Evolutionary conservation across 2,329 filamentous ascomycete genomes (phyloP), one percentile per base, ranked within the genome.

Genomic region (Hansfordia pulvinata): DNA sequence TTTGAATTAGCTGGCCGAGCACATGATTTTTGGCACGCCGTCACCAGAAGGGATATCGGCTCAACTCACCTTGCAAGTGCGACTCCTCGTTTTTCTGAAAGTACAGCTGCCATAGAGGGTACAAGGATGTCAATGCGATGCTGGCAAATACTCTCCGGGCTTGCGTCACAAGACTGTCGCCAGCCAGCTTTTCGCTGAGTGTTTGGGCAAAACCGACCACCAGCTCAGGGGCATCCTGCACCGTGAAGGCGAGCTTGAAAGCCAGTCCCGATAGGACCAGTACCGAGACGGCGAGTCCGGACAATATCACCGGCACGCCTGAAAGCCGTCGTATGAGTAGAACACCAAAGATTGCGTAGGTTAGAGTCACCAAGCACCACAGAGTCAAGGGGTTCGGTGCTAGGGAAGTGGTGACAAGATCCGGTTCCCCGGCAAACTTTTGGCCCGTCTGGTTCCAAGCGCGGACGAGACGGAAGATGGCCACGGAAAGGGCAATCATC

Each of bases 381-480:
- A 98, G 67, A 0, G 80, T 44, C 16, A 60, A 49, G 3, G 74
- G 73, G 30, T 82, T 66, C 0, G 64, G 56, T 10, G 65, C 56
- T 28, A 93, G 59, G 43, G 83, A 78, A 5, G 52, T 59, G 32
- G 78, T 82, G 35, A 81, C 80, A 23, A 96, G 81, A 43, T 96
- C 90, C 15, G 84, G 73, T 20, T 77, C 79, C n/a, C 86, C 86
- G 2, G 90, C 79, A 41, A 84, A 86, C 50, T 98, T 98, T 46
- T 96, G 88, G 4, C 90, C 90, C 0, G 90, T 96, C 50, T 96
- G 90, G 44, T 96, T 96, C 88, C 88, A 98, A 30, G 78, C 69
- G 22, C 83, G 62, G 19, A 74, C 57, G 3, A 93, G 41, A 19
- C 86, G 69, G 28, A 82, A 66, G 6, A 70, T 53, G 2, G 63